Base-by-base conservation (phyloP, 2,329 filamentous ascomycete genomes). In the Calonectria pauciramosa region DNA sequence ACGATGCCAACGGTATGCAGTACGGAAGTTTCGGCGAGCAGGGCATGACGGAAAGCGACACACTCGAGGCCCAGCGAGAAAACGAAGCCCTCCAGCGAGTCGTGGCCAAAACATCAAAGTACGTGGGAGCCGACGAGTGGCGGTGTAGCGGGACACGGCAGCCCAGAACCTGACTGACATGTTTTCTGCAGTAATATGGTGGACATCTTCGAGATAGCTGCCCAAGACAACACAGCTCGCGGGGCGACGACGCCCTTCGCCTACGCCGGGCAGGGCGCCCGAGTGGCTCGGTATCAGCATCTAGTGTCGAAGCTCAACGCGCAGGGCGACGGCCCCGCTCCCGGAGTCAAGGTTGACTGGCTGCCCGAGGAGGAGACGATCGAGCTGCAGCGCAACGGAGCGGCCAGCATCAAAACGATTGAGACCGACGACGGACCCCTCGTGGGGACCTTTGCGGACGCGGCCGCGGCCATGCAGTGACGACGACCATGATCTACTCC, bases 131-230 rank as follows among this genome's bases (percentile, higher is more conserved):
- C 23, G 41, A 63, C 30, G 60, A 34, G 56, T 60, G 32, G 54
- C 23, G 59, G 28, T 28, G 54, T 41, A 10, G 11, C 34, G 26
- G 30, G 7, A 67, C 32, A 26, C n/a, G 23, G 32, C 60, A 36
- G 59, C 74, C 80, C 49, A 81, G 54, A 16, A 26, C 30, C 30
- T 20, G 36, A 41, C 36, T 63, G 56, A 63, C 56, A 63, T 63
- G 23, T 60, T 38, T 30, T 38, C 60, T 75, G 65, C 80, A 93
- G 92, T 80, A 92, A 93, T 80, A 90, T 93, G 85, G 91, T 93
- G 74, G 92, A 93, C 81, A 91, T 93, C 60, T 93, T 93, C 84
- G 91, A 93, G 76, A 92, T 93, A 80, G 88, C 90, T 44, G 90
- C 91, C 28, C 88, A 90, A 72, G 88, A 88, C 73, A 83, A 85